These are phyloP conservation scores for Pseudocercospora pini-densiflorae DNA, from an alignment of 2,329 filamentous ascomycete genomes.

Conservation along the genomic window DNA sequence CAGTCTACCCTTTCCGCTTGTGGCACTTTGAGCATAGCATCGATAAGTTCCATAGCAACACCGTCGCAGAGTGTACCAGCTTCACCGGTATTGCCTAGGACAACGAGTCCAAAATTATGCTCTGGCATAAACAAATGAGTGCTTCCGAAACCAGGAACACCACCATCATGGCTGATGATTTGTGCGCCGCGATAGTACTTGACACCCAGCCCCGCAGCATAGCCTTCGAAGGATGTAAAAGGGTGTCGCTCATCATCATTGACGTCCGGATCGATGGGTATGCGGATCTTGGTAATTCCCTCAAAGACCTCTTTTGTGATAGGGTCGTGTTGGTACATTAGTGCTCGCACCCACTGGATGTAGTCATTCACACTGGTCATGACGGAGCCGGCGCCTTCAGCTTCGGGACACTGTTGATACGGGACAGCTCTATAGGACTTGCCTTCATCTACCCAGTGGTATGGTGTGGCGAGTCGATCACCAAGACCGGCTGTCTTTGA, in stretches of 20 bases:
- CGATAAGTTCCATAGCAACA: slow-evolving; percentile 34
- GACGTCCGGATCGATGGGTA: slow-evolving; percentile 24
- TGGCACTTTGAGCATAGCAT: slow-evolving; percentile 30
- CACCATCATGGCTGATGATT: slow-evolving; percentile 39
- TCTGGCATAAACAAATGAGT: slow-evolving; percentile 38
- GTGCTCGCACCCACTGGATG: slow-evolving; percentile 17
- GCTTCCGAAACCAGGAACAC: slow-evolving; percentile 36
- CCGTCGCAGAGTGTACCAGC: slow-evolving; percentile 17
- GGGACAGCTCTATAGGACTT: not conserved
- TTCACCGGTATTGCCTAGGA: slow-evolving; percentile 37
- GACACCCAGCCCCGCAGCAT: slow-evolving; percentile 36
- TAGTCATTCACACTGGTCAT: slow-evolving; percentile 17
- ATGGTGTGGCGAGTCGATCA: slow-evolving; percentile 41
- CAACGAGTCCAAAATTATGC: slow-evolving; percentile 36
- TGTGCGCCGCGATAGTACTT: slow-evolving; percentile 37
- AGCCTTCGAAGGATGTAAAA: slow-evolving; percentile 32
- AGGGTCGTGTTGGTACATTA: slow-evolving; percentile 35
- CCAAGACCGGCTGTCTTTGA: slow-evolving; percentile 43
- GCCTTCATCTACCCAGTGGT: slow-evolving; percentile 16
- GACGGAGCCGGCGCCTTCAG: slow-evolving; percentile 16
- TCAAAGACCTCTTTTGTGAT: slow-evolving; percentile 34
- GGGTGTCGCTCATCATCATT: slow-evolving; percentile 25
- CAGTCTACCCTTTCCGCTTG: slow-evolving; percentile 27
- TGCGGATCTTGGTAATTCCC: slow-evolving; percentile 33
- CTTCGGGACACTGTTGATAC: slow-evolving; percentile 1